Percentiles rank a stretch among this genome's conserved stretches.
These are phyloP conservation scores for Tolypocladium paradoxum DNA, from an alignment of 2,329 filamentous ascomycete genomes.

Conservation along the genomic window DNA sequence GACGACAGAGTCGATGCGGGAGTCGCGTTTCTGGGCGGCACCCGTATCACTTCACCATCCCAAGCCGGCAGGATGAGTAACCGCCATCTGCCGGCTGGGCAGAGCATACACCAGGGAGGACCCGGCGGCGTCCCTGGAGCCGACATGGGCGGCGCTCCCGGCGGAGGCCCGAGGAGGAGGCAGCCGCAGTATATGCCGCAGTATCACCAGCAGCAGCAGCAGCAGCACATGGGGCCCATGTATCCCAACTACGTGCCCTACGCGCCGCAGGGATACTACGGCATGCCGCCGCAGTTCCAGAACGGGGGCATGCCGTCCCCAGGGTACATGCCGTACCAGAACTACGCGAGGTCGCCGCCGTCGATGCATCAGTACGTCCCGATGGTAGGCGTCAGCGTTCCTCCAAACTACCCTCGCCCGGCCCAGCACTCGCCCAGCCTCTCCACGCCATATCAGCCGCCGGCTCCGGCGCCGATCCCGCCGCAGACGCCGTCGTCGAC, in stretches of 20 bases:
- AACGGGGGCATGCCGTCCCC: constrained; percentile 33
- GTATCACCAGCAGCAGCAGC: constrained; percentile 28
- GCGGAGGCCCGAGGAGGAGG: constrained; percentile 26
- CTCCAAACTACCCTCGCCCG: constrained; percentile 37
- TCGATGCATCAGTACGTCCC: constrained; percentile 45
- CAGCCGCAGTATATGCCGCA: constrained; percentile 26
- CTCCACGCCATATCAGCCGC: constrained; percentile 46
- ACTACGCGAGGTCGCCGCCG: constrained; percentile 38
- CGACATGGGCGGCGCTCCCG: constrained; percentile 23
- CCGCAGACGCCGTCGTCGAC: constrained; percentile 44
- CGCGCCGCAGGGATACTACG: constrained; percentile 33
- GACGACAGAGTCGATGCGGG: constrained; percentile 14
- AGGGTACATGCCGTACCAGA: constrained; percentile 38
- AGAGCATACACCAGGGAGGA: constrained; percentile 41
- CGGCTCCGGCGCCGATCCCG: constrained; percentile 28
- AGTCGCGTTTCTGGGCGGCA: constrained; percentile 23
- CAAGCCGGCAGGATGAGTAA: constrained; percentile 68
- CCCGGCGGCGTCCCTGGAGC: constrained; percentile 20
- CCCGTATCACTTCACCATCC: constrained; percentile 27
- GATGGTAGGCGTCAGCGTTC: constrained; percentile 34
- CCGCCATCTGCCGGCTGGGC: constrained; percentile 68
- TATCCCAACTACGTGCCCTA: constrained; percentile 44
- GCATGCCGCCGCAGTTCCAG: constrained; percentile 51
- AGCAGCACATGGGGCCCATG: constrained; percentile 34
- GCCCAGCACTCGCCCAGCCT: constrained; percentile 41